These are phyloP conservation scores for Podaxis sp. DNA, from an alignment of 768 basidiomycete species.

Conservation along the genomic window DNA sequence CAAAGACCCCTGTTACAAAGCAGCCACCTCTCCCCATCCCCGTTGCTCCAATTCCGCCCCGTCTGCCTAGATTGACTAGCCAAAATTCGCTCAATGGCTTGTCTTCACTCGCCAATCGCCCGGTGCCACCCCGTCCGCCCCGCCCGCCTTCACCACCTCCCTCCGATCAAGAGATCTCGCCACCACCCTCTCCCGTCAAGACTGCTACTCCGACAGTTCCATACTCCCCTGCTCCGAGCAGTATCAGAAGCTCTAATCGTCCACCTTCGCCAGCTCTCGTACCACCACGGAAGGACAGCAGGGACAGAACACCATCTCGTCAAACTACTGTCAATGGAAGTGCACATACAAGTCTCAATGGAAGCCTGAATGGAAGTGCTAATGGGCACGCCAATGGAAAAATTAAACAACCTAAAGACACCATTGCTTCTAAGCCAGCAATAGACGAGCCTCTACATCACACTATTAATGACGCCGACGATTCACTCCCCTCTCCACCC, in stretches of 20 bases:
- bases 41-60: conserved; percentile 18
- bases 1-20: conserved; percentile 18
- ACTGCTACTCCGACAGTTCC: conserved; percentile 3
- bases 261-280: conserved; percentile 12
- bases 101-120: conserved; percentile 53
- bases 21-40: conserved; percentile 1
- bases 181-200: conserved; percentile 20
- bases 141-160: conserved; percentile 39
- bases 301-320: conserved; percentile 16
- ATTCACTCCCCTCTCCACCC: not conserved
- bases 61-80: conserved; percentile 15
- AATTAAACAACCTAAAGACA: not conserved
- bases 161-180: conserved; percentile 33
- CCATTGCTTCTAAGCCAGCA: conserved; percentile 15
- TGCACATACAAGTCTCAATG: conserved; percentile 12
- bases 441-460: not conserved
- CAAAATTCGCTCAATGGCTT: conserved; percentile 32
- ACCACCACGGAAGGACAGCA: conserved; percentile 14
- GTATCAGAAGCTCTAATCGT: not conserved
- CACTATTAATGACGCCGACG: not conserved
- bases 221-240: conserved; percentile 12
- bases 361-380: conserved; percentile 15
- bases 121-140: conserved; percentile 59
- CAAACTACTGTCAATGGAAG: conserved; percentile 13
- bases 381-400: not conserved